Percentiles rank a stretch among this genome's conserved stretches.
Evolutionary conservation across 495 filamentous ascomycete species (phyloP).

Genomic region (Apodospora peruviana): DNA sequence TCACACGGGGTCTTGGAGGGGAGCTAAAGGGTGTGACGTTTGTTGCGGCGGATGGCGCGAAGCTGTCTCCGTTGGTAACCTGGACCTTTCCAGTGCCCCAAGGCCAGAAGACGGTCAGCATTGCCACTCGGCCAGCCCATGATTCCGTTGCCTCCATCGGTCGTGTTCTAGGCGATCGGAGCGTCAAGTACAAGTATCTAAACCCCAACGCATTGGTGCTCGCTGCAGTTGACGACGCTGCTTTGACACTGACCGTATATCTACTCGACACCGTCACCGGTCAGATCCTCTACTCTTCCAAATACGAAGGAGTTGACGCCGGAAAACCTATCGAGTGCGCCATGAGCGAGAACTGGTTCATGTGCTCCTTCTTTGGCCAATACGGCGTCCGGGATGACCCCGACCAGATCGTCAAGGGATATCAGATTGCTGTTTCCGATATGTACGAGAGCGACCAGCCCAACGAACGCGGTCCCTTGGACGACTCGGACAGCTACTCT

Average conservation of each 20-base stretch:
- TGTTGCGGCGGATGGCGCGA: constrained; percentile 27
- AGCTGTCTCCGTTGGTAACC: constrained; percentile 44
- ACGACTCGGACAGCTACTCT: constrained; percentile 64
- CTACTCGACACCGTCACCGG: constrained; percentile 86
- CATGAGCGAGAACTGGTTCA: constrained; percentile 92
- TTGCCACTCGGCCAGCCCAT: constrained; percentile 63
- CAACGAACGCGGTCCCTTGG: constrained; percentile 82
- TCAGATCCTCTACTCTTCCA: constrained; percentile 62
- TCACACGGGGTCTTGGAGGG: constrained; percentile 56
- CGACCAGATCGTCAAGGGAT: constrained; percentile 63
- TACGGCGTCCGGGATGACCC: constrained; percentile 41
- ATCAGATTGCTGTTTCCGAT: constrained; percentile 82
- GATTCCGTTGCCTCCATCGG: constrained; percentile 95
- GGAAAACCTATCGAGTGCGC: constrained; percentile 67
- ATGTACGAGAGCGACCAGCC: constrained; percentile 78
- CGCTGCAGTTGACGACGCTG: constrained; percentile 57
- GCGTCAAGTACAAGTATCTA: constrained; percentile 94
- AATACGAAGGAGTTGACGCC: constrained; percentile 68
- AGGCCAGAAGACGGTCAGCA: constrained; percentile 60
- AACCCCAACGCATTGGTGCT: constrained; percentile 82
- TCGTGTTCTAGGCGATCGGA: constrained; percentile 82
- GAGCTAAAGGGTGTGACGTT: constrained; percentile 58
- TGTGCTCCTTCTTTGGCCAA: constrained; percentile 78
- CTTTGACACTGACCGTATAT: constrained; percentile 61
- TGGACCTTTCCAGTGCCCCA: constrained; percentile 73